Evolutionary conservation across 2,329 filamentous ascomycete species (phyloP), one percentile per base, ranked within the genome.

Genomic region (Sporothrix curviconia): DNA sequence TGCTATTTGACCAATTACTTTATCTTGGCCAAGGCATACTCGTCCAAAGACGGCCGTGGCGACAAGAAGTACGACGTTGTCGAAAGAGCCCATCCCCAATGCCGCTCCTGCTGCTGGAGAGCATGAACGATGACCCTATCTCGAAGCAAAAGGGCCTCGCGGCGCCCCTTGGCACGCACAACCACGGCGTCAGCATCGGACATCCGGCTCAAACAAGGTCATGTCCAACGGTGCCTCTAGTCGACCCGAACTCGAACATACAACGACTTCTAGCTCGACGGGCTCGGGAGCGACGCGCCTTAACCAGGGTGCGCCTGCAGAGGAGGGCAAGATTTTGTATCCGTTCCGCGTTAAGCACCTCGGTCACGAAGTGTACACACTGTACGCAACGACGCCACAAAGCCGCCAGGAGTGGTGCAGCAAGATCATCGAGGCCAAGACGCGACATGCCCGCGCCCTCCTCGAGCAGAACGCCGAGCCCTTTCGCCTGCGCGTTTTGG

Each of bases 1-100:
- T 99, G 46, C 79, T 99, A 0, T 97, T 99, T 67, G 95, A 99
- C 66, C 92, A 99, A n/a, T 72, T 99, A 96, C 70, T 80, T 99
- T 37, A 92, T 99, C 34, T 75, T 99, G 44, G 89, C 94, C 39
- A 99, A 99, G 75, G 79, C 90, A 7, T 78, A 85, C 3, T 77
- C 80, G 11, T 77, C 84, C 46, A 90, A 91, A 66, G 82, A 85
- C n/a, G 80, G 84, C 44, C 83, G 82, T 49, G 82, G 81, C n/a
- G 80, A 86, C 55, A 94, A 87, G 72, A 90, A 89, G 65, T 99
- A 94, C 65, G 94, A 99, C 70, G 92, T 99, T n/a, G 32, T 96
- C 92, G 1, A 92, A 95, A 70, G 80, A 95, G 76, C 90, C 89
- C 7, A 96, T 99, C 62, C 94, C 94, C 0, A n/a, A 99, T 99